Evolutionary conservation across 306 rosid species (phyloP), one percentile per base, ranked within the genome.

Genomic region (Cicer yamashitae): DNA sequence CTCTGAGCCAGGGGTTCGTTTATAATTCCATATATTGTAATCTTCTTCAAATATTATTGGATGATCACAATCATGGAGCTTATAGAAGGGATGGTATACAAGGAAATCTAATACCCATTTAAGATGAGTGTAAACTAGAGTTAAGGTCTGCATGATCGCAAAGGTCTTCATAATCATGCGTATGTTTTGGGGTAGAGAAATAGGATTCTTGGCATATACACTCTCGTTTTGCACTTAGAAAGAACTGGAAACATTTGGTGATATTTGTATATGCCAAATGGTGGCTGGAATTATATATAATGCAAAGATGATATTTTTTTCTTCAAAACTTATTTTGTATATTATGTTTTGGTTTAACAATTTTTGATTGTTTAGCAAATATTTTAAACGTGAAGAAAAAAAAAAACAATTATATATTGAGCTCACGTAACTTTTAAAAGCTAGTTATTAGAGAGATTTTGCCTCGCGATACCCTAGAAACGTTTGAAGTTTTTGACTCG

Each of bases 51-150:
- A n/a, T n/a, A 62, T 9, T 5, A 37, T 62, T 37, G 65, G 38
- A 2, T 6, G 12, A 12, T 15, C 15, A 47, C 72, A 38, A 63
- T 8, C 15, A 39, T 30, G 64, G 6, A 54, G 83, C 25, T 0
- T 46, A 38, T 67, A 50, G 74, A 85, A 83, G 8, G 90, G 76
- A 44, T 48, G 69, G 60, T 39, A 83, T 37, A 82, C 75, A 13
- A 87, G 6, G 41, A 61, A 56, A 13, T 79, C 30, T 15, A 80
- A 54, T 5, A 63, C 20, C 82, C 87, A 82, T 75, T 77, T 87
- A 8, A 25, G 65, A 11, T 30, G 1, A 11, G 65, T 25, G 43
- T 11, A 59, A 1, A 59, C 2, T 59, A 40, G 38, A 50, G 56
- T 39, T 3, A 85, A 22, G 30, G 2, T 2, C 30, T 22, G 0